Conservation (phyloP, 2,329 filamentous ascomycete genomes). For the Fusarium vanettenii region DNA sequence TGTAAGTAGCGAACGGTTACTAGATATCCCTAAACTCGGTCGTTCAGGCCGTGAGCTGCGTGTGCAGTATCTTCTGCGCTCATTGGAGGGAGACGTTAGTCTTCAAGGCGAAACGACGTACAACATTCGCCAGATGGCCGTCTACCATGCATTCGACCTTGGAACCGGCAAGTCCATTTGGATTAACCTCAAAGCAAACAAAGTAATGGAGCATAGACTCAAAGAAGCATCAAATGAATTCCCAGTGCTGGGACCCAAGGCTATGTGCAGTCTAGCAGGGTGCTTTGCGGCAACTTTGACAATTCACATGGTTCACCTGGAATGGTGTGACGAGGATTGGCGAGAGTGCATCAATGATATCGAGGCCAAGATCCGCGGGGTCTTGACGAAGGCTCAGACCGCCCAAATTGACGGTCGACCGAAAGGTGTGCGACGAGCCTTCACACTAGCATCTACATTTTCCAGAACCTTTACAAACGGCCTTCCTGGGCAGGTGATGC, state of each 20-base stretch:
- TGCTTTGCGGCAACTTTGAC: conserved; percentile 4
- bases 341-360: conserved; percentile 24
- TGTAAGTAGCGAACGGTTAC: fast-evolving
- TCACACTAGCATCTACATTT: not conserved
- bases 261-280: not conserved
- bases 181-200: conserved; percentile 25
- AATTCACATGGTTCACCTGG: conserved; percentile 9
- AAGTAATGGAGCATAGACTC: conserved; percentile 1
- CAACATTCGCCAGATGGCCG: conserved; percentile 24
- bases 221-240: conserved; percentile 3
- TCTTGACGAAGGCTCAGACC: conserved; percentile 20
- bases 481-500: not conserved
- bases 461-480: not conserved
- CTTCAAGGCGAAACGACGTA: no score
- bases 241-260: not conserved
- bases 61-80: conserved; percentile 20
- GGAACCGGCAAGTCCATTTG: conserved; percentile 9
- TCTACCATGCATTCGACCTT: conserved; percentile 27
- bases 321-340: conserved; percentile 28
- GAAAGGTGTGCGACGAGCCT: not conserved
- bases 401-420: not conserved
- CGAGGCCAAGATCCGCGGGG: not conserved
- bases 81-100: no score
- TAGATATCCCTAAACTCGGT: conserved; percentile 4
- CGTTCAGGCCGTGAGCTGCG: conserved; percentile 14